Evolutionary conservation across 2,329 filamentous ascomycete genomes (phyloP), one percentile per base, ranked within the genome.

Genomic region (Ophiostoma pallidulum): DNA sequence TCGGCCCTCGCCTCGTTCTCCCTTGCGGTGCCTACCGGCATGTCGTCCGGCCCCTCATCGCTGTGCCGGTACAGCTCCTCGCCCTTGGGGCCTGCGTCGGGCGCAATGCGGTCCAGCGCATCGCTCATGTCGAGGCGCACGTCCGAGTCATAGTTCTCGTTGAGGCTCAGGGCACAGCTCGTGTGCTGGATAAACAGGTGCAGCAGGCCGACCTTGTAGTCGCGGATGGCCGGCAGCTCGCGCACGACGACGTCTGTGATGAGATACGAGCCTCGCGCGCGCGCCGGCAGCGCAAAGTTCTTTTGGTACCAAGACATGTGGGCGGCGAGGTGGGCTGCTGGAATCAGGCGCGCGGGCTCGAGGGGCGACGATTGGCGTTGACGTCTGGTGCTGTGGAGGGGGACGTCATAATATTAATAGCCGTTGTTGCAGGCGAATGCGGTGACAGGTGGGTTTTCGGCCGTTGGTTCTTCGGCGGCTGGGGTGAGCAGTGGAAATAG

Each of bases 111-210:
- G 65, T 98, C 91, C 55, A 98, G 72, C 40, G 91, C 88, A 69
- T 96, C 88, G 60, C 80, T 88, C 91, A 97, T 95, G 66, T 98
- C 89, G 35, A 76, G 77, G 50, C 89, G 77, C n/a, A 98, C 92
- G 67, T 94, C 87, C 47, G 65, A 64, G 61, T 90, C 86, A 66
- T 77, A 83, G 69, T 97, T 97, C 75, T 98, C 92, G 62, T 98
- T 98, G 58, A 98, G 70, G 51, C 80, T 86, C 45, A 98, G 74
- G 12, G 86, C 92, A 66, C 89, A 95, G 60, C 81, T 88, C 5
- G 92, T 98, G 68, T 98, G 92, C 68, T 98, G 91, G 47, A 97
- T 75, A 65, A 97, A 98, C 40, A 98, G 74, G 64, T 95, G 82
- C 53, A 97, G 70, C 51, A 94, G 68, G 38, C 89, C 89, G 57